Conservation (phyloP, 2,329 filamentous ascomycete genomes). For the Botryotinia calthae region DNA sequence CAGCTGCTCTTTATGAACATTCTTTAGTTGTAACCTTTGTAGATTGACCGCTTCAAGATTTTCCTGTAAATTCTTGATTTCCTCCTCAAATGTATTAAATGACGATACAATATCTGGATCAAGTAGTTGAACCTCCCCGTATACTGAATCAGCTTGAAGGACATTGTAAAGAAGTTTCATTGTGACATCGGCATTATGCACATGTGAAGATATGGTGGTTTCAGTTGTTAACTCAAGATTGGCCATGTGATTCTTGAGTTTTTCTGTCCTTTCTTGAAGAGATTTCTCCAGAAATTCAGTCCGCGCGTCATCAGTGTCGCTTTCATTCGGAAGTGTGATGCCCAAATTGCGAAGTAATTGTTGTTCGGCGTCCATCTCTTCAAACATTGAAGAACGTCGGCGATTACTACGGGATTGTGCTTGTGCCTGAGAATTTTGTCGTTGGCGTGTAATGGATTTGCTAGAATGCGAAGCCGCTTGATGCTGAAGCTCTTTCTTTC, state of each 20-base stretch:
- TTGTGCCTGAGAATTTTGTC: constrained; percentile 24
- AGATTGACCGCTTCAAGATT: constrained; percentile 40
- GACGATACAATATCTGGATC: constrained; percentile 54
- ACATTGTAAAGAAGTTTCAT: constrained; percentile 51
- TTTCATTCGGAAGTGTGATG: constrained; percentile 43
- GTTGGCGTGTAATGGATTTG: constrained; percentile 25
- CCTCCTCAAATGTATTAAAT: constrained; percentile 42
- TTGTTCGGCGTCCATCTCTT: constrained; percentile 38
- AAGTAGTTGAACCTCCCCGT: constrained; percentile 47
- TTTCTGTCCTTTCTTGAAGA: constrained; percentile 42
- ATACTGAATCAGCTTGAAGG: constrained; percentile 53
- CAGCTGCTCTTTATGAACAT: constrained; percentile 51
- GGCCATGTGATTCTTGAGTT: constrained; percentile 45
- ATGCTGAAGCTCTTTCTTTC: constrained; percentile 45
- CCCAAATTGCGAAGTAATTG: constrained; percentile 50
- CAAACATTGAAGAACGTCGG: constrained; percentile 38
- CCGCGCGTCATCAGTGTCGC: constrained; percentile 31
- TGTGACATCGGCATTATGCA: constrained; percentile 49
- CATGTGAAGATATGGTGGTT: constrained; percentile 41
- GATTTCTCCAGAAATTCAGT: constrained; percentile 34
- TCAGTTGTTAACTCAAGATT: constrained; percentile 54
- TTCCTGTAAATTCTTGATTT: constrained; percentile 42
- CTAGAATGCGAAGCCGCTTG: constrained; percentile 8
- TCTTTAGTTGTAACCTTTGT: constrained; percentile 42
- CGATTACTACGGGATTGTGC: constrained; percentile 34